Base-by-base conservation (phyloP, 2,329 filamentous ascomycete genomes). In the Hypomyces perniciosus region DNA sequence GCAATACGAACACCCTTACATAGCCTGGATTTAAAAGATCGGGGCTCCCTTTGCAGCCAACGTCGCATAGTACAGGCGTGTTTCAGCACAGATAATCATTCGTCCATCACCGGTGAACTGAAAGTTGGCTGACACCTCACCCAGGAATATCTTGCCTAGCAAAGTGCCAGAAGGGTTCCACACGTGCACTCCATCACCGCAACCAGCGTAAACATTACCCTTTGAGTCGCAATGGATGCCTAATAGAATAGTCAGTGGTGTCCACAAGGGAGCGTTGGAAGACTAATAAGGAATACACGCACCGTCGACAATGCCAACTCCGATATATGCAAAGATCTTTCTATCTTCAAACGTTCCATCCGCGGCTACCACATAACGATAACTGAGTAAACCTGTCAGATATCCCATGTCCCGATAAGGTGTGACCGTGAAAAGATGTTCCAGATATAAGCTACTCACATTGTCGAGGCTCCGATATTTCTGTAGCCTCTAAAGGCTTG, bases 161-260 rank as follows among this genome's bases (percentile, higher is more conserved):
- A 78, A 60, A 2, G 68, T 65, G 1, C 75, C 76, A 0, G 66
- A 66, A 1, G 70, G 55, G 6, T 71, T 73, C 73, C 74, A 79
- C 1, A 79, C 66, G 44, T 72, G 71, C 8, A 79, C 60, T 4
- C 75, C 76, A 52, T 78, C 75, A 2, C 72, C 73, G 44, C 71
- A 74, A 3, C 73, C 75, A 31, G 70, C 65, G 61, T 76, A 78
- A 0, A 79, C 70, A 48, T 78, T 76, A 1, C 75, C 76, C 4
- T 68, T 46, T 0, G 66, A 55, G 44, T 77, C 74, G 50, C 69
- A 73, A 50, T 75, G 74, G 50, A 77, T 73, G 38, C 74, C 71
- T 1, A 73, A 72, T 59, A 75, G 72, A 2, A 75, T 73, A 52
- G 81, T 81, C 0, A 80, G 59, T 30, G 77, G 67, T 12, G 71